Evolutionary conservation across 1,284 basidiomycete species (phyloP).

Genomic region (Leccinum pachyderme): DNA sequence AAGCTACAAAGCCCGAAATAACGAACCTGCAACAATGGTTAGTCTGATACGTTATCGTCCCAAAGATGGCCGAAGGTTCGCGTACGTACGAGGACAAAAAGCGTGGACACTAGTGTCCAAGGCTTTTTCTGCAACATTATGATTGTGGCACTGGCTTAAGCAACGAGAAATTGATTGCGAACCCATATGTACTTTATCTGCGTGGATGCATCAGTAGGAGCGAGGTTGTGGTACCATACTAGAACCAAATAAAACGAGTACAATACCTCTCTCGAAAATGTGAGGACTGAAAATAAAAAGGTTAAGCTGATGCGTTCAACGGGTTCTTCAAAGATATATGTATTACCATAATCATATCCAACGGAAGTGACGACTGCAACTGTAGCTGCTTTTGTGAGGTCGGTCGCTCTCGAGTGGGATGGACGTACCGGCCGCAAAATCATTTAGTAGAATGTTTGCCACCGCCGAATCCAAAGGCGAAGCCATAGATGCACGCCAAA

Average conservation of each 20-base stretch:
- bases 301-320: neutral
- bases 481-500: no score
- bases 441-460: neutral
- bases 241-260: neutral
- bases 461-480: neutral
- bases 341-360: slow-evolving; percentile 3
- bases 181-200: neutral
- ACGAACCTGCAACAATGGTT: slow-evolving; percentile 2
- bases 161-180: neutral
- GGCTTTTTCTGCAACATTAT: neutral
- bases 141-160: neutral
- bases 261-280: neutral
- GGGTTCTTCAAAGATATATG: neutral
- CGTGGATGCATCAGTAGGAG: neutral
- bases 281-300: neutral
- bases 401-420: neutral
- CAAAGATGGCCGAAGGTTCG: neutral
- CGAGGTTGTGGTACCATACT: neutral
- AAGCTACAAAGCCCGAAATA: slow-evolving; percentile 1
- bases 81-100: slow-evolving; percentile 3
- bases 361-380: neutral
- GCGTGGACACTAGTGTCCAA: slow-evolving; percentile 1
- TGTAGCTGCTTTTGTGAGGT: neutral
- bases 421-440: slow-evolving; percentile 5
- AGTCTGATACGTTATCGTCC: neutral